Evolutionary conservation across 192 early-diverging fungal species (phyloP), one percentile per base, ranked within the genome.

Genomic region (Geosiphon pyriformis): DNA sequence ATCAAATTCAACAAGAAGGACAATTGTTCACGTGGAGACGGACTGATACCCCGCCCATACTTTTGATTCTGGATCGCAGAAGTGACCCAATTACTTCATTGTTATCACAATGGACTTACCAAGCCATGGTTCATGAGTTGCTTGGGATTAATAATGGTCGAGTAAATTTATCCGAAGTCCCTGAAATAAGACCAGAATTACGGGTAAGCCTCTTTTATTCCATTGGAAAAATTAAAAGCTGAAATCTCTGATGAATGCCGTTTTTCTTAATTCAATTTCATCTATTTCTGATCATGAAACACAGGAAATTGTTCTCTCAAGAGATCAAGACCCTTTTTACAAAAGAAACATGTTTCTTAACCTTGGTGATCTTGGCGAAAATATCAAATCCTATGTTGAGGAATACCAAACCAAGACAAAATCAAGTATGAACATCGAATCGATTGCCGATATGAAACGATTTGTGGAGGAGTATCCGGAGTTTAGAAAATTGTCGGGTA

Each of bases 391-490:
- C 25, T 96, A 96, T 72, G 94, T 98, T 37, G 91, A 94, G 64
- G 89, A 94, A 64, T 99, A 93, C 74, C 96, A 99, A 75, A 66
- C 78, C 32, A 93, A 94, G 72, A 93, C 96, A 18, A 85, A 95
- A 71, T 92, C 89, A 4, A 89, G 88, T 54, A 88, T 88, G 75
- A 87, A 92, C 62, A 92, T 99, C 63, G 93, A 99, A 60, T 93
- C 92, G 20, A 97, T 99, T 62, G 75, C 88, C 7, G 95, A 99
- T 68, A 99, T 99, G 96, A 99, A 99, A 73, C 83, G 89, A 51
- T 99, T 99, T 85, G 93, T 99, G 10, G 94, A 99, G 73, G 92
- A 94, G 48, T 99, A 99, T 68, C 96, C 96, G 4, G 96, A 99
- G 67, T 98, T 99, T 70, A 79, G 93, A 65, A 96, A 95, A 75